These are phyloP conservation scores for Sistotremastrum niveocremeum DNA, from an alignment of 768 basidiomycete species.

Conservation along the genomic window DNA sequence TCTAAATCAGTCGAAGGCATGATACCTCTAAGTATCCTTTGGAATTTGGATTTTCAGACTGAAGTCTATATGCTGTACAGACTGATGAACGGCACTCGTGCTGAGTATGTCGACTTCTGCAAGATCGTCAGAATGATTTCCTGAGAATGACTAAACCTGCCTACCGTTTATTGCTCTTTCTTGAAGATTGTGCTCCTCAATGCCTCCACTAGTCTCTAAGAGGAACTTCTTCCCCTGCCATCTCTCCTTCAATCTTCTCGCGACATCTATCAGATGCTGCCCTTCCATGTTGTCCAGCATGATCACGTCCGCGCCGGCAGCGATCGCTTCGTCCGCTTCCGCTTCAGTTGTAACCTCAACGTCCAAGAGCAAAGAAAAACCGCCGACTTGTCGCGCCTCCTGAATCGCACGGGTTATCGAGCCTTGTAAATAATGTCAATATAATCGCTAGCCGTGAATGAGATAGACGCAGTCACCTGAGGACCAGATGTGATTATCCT, in stretches of 20 bases:
- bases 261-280: slow-evolving; percentile 49
- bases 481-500: slow-evolving; percentile 99
- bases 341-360: slow-evolving; percentile 83
- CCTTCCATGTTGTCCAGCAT: slow-evolving; percentile 95
- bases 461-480: slow-evolving; percentile 41
- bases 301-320: slow-evolving; percentile 86
- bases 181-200: slow-evolving; percentile 77
- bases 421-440: slow-evolving; percentile 29
- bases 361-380: slow-evolving; percentile 83
- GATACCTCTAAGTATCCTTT: slow-evolving; percentile 13
- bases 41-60: slow-evolving; percentile 87
- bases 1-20: slow-evolving; percentile 12
- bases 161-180: slow-evolving; percentile 73
- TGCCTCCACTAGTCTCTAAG: slow-evolving; percentile 90
- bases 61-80: slow-evolving; percentile 89
- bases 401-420: slow-evolving; percentile 84
- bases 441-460: neutral
- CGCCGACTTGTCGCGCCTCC: slow-evolving; percentile 78
- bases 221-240: slow-evolving; percentile 78
- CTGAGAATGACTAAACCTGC: slow-evolving; percentile 10
- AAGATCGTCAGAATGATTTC: neutral
- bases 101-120: slow-evolving; percentile 91
- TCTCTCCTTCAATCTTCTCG: slow-evolving; percentile 56
- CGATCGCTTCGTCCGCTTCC: slow-evolving; percentile 95
- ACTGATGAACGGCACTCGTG: slow-evolving; percentile 83